Conservation (phyloP, 257 asterid species). For the Przewalskia tangutica region DNA sequence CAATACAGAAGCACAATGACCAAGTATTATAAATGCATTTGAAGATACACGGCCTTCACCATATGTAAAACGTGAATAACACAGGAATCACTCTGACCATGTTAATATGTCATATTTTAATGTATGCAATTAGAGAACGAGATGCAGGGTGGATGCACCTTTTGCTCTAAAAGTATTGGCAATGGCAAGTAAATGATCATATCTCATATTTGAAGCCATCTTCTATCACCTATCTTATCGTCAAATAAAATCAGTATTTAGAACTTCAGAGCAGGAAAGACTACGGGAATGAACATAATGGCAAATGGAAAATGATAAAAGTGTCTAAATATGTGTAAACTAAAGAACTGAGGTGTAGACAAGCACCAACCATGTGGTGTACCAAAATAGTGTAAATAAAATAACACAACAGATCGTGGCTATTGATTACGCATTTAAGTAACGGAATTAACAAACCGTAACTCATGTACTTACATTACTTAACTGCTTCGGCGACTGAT, state of each 20-base stretch:
- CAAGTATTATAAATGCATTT: background rate
- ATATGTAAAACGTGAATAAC: background rate
- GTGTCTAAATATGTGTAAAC: background rate
- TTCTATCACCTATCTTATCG: background rate
- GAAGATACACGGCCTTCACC: background rate
- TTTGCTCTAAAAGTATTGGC: background rate
- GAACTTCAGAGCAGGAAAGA: background rate
- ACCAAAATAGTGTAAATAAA: background rate
- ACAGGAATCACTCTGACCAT: background rate
- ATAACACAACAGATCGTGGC: background rate
- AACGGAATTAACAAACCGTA: background rate
- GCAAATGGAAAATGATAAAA: background rate
- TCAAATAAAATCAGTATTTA: background rate
- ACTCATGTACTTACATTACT: constrained; percentile 28
- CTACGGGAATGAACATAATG: background rate
- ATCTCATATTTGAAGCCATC: background rate
- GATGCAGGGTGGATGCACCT: background rate
- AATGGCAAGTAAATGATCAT: background rate
- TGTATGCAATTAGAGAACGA: background rate
- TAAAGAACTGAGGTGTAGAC: background rate
- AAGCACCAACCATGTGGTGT: background rate
- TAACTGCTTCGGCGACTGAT: constrained; percentile 28
- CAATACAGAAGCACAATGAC: background rate
- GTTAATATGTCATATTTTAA: background rate
- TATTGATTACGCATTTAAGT: background rate